Percentiles rank a stretch among this genome's conserved stretches.
Conservation (phyloP, 2,329 filamentous ascomycete species). For the Westerdykella sp. region DNA sequence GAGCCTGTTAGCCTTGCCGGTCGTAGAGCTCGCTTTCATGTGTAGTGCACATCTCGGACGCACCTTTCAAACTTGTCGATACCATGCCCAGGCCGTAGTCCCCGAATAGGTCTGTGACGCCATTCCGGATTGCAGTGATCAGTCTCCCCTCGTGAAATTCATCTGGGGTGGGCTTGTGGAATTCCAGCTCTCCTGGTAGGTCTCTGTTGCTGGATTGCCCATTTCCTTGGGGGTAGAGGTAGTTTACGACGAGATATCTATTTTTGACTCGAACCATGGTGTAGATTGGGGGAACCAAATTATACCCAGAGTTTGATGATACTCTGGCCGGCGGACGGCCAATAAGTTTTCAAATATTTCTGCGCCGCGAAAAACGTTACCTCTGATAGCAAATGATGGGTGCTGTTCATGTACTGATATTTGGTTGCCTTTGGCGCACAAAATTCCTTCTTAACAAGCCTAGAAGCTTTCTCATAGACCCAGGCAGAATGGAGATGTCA, state of each 20-base stretch:
- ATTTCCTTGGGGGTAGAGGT: slow-evolving; percentile 69
- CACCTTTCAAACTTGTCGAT: slow-evolving; percentile 63
- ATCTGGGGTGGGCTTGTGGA: slow-evolving; percentile 73
- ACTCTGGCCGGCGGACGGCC: no score
- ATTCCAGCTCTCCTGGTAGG: slow-evolving; percentile 58
- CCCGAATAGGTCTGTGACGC: slow-evolving; percentile 46
- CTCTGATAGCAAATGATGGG: no score
- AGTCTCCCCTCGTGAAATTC: slow-evolving; percentile 62
- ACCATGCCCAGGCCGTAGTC: slow-evolving; percentile 80
- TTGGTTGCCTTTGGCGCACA: no score
- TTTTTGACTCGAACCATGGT: slow-evolving; percentile 93
- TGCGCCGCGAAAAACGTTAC: no score
- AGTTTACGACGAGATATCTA: slow-evolving; percentile 89
- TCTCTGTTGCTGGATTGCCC: slow-evolving; percentile 22
- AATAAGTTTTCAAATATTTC: no score
- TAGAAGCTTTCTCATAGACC: no score
- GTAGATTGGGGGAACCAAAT: not conserved
- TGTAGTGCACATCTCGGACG: slow-evolving; percentile 4
- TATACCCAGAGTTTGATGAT: no score
- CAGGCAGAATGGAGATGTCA: no score
- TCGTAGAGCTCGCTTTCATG: not conserved
- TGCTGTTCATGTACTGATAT: no score
- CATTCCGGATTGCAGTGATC: slow-evolving; percentile 54
- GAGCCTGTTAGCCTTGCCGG: not conserved
- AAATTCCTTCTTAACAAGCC: no score